These are phyloP conservation scores for Rickenella mellea DNA, from an alignment of 768 basidiomycete genomes.

Conservation along the genomic window DNA sequence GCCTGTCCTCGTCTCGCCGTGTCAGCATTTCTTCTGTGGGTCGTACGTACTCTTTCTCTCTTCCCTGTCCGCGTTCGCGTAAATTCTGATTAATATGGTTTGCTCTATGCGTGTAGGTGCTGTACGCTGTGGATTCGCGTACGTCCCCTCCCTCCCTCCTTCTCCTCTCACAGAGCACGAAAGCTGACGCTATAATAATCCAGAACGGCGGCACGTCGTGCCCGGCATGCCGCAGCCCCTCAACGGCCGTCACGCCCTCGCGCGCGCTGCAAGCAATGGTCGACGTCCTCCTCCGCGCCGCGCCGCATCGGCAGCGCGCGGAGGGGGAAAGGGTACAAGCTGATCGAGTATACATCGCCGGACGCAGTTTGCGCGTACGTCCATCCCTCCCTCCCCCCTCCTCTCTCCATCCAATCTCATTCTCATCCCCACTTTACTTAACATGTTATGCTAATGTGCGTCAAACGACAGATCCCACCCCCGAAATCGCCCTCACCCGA, in stretches of 20 bases:
- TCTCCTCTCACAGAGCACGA: slow-evolving; percentile 3
- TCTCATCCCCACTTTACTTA: not conserved
- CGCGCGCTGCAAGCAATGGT: slow-evolving; percentile 65
- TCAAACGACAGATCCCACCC: slow-evolving; percentile 48
- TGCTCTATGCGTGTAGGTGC: slow-evolving; percentile 39
- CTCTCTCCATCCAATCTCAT: not conserved
- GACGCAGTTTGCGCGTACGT: slow-evolving; percentile 54
- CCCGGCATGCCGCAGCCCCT: slow-evolving; percentile 68
- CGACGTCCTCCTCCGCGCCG: slow-evolving; percentile 61
- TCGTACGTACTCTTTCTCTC: slow-evolving; percentile 41
- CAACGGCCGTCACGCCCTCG: slow-evolving; percentile 61
- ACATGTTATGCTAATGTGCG: not conserved
- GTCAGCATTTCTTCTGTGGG: slow-evolving; percentile 88
- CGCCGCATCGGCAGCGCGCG: slow-evolving; percentile 58
- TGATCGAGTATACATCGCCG: slow-evolving; percentile 66
- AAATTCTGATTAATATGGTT: not conserved
- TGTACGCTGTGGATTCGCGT: slow-evolving; percentile 78
- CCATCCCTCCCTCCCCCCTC: slow-evolving; percentile 5
- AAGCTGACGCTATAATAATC: not conserved
- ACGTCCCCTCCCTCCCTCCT: slow-evolving; percentile 26
- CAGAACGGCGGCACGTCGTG: slow-evolving; percentile 83
- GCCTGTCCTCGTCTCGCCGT: slow-evolving; percentile 75
- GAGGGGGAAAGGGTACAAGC: slow-evolving; percentile 71
- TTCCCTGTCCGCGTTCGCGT: no score
- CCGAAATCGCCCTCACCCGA: slow-evolving; percentile 73